Evolutionary conservation across 2,329 filamentous ascomycete species (phyloP), one percentile per base, ranked within the genome.

Genomic region (Thielaviopsis punctulata): DNA sequence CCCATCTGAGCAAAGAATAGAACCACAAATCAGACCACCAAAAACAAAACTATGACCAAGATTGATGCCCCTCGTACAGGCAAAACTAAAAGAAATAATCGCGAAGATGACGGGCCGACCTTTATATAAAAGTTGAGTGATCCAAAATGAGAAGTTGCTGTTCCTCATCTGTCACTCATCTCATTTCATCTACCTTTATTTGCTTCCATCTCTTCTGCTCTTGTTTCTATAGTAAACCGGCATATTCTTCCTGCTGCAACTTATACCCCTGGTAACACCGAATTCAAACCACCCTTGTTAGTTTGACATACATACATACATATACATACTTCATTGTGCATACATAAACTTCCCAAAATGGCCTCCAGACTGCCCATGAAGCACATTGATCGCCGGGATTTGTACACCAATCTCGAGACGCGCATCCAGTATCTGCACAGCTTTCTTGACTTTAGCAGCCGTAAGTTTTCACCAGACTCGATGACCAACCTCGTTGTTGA

Each of bases 371-470:
- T 61, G 50, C 62, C 62, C 19, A 68, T 68, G 60, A 69, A 80
- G 62, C 82, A 86, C 60, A 72, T 88, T 58, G 77, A 82, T 63
- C 77, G 83, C 43, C 77, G 80, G 63, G 77, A 82, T 43, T 70
- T 88, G 3, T 86, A 86, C 64, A 85, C 79, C 21, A 77, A 77
- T 58, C 71, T 87, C 10, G 80, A 85, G 57, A 73, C 77, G 0
- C 73, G 84, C 49, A 77, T 88, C 54, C 76, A 77, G 50, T 88
- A 87, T 57, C 71, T 88, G 1, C 83, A 86, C 59, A 79, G 78
- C 24, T 87, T 88, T 56, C 75, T 88, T 23, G 84, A 88, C 61
- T 88, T 87, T 60, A 79, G 76, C 59, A 75, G 76, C 55, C 72
- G 83, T 86, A 69, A 49, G 78, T 65, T n/a, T 3, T 21, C 18